A percentile compares a stretch with the other conserved stretches of the same genome.
Evolutionary conservation across 495 filamentous ascomycete genomes (phyloP).

Genomic region (Trichoderma gamsii): DNA sequence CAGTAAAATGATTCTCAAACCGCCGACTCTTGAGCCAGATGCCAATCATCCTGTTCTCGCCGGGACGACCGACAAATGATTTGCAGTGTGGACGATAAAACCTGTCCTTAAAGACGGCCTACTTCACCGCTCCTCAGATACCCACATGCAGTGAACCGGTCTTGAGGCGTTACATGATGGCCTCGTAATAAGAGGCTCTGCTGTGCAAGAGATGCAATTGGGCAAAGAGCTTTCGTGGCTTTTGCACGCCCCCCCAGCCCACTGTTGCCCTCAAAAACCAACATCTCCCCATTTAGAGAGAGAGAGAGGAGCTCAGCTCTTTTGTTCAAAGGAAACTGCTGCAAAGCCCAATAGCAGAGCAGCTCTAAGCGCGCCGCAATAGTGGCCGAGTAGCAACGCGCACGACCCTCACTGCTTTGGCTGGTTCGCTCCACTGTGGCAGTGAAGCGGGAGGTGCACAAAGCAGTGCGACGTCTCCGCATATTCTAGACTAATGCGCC

Average conservation of each 20-base stretch:
- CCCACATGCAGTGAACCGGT: background rate
- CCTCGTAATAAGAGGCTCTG: too few species aligned
- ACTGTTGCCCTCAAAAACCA: too few species aligned
- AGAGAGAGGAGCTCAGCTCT: background rate
- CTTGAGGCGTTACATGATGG: too few species aligned
- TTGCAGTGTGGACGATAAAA: background rate
- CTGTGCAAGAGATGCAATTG: too few species aligned
- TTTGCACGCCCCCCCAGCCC: too few species aligned
- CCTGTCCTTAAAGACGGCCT: background rate
- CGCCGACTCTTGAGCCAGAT: background rate
- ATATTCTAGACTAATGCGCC: background rate
- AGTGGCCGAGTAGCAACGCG: background rate
- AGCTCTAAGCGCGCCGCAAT: background rate
- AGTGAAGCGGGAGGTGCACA: background rate
- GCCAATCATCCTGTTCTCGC: background rate
- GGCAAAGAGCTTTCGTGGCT: too few species aligned
- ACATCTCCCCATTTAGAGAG: too few species aligned
- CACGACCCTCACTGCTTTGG: background rate
- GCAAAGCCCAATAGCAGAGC: background rate
- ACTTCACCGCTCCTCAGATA: background rate
- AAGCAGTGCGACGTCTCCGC: background rate
- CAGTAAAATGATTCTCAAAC: background rate
- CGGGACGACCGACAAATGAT: background rate
- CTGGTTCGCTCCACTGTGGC: conserved; percentile 8
- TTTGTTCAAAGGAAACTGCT: background rate